Percentiles rank a stretch among this genome's conserved stretches.
phyloP scores from a whole-genome alignment of 1,284 basidiomycete species.

The Exobasidium rhododendri region DNA sequence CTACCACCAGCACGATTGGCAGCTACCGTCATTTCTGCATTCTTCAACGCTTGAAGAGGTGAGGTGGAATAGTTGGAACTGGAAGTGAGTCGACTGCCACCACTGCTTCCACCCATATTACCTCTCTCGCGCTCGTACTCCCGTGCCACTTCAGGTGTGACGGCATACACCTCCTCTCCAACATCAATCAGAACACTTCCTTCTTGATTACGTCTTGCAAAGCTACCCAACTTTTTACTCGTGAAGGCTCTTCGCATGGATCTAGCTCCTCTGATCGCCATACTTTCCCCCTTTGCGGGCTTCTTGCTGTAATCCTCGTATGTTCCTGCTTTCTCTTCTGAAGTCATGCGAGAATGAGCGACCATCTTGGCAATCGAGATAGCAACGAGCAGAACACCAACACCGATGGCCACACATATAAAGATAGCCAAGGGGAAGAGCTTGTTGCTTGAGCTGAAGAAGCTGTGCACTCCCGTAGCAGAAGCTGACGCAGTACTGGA shows the following conservation, averaged over 20 bases:
- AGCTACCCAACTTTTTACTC: constrained; percentile 28
- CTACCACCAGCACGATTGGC: constrained; percentile 4
- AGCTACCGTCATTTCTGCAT: constrained; percentile 9
- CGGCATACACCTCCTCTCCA: constrained; percentile 39
- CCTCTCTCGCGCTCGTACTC: constrained; percentile 24
- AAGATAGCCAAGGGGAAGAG: constrained; percentile 27
- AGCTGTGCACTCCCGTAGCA: neutral
- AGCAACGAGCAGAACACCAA: constrained; percentile 15
- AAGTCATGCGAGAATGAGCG: constrained; percentile 28
- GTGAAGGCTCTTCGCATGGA: constrained; percentile 27
- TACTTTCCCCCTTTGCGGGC: neutral
- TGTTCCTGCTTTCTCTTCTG: constrained; percentile 22
- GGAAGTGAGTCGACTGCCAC: constrained; percentile 2
- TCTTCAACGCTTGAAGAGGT: neutral
- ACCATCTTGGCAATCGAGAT: constrained; percentile 21
- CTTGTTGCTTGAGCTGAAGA: constrained; percentile 20
- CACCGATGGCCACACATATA: neutral
- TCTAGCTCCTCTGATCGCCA: constrained; percentile 1
- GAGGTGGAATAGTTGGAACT: neutral
- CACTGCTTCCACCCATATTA: constrained; percentile 7
- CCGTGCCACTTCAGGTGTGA: constrained; percentile 31
- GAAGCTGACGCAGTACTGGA: neutral
- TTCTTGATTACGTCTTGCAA: constrained; percentile 25
- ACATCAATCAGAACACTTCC: constrained; percentile 37
- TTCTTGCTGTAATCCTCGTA: constrained; percentile 20